Evolutionary conservation across 345 rosid genomes (phyloP), one percentile per base, ranked within the genome.

Genomic region (Eucalyptus tenuipes): DNA sequence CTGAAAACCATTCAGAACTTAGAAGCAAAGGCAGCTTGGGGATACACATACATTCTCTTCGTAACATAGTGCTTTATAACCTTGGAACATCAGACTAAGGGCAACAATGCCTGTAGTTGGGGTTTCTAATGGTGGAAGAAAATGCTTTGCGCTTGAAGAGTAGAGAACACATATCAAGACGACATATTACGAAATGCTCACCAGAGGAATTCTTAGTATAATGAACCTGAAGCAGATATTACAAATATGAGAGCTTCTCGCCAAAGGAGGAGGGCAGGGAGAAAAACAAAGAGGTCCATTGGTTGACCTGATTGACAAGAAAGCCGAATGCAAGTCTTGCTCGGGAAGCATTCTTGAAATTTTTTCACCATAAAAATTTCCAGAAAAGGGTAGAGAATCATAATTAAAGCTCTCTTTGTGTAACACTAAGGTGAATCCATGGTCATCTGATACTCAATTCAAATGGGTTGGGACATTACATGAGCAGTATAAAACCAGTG

Each of bases 1-100:
- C 99, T 98, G 89, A 90, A 59, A 50, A 42, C 49, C 68, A 55
- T 20, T 64, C 10, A 47, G 48, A 87, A 71, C 45, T 88, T 75
- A 48, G 53, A 61, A 61, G 47, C 13, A 87, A 12, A 61, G n/a
- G 52, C 24, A 29, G 45, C 52, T 53, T 80, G 33, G 50, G 3
- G 40, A 61, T 66, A 20, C 40, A 47, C 13, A 87, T 66, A 66
- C 17, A 22, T 37, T 75, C 27, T 20, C 47, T 20, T 40, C 3
- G 2, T 20, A 75, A 24, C 84, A 40, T 20, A 40, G 8, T 25
- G 47, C 84, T 20, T 40, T 20, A 40, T 75, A 71, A 20, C 33
- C 44, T 33, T 40, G 84, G 84, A 71, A 40, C 47, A 40, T 40
- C 8, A 7, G 84, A 11, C 47, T 10, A 75, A 71, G 82, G 82